Evolutionary conservation across 169 alveolate genomes (phyloP), one percentile per base, ranked within the genome.

Genomic region (Plasmodium blacklocki): DNA sequence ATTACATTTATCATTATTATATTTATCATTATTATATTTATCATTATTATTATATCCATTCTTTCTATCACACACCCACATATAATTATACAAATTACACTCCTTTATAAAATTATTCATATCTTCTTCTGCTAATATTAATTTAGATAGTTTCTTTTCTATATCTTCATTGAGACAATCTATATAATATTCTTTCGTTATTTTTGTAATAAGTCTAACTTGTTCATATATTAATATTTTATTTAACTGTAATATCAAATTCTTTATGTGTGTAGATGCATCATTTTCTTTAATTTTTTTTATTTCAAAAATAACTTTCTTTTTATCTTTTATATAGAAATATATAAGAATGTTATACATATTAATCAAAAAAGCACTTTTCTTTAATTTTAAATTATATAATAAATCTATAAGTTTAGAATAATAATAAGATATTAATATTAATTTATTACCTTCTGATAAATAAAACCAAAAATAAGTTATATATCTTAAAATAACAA

Each of bases 401-500:
- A 86, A 54, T 26, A 86, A 60, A 71, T 86, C 92, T 11, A 60
- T 75, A 18, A 86, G 32, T 59, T 72, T 86, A 64, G 56, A 86
- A 72, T 86, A 50, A 58, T 86, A 86, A 67, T 86, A 86, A 52
- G 73, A 86, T 47, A 86, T 52, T 72, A 86, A 71, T 43, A 63
- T 60, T 47, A 64, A 15, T 86, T 86, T 86, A 29, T 86, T 68
- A 45, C 62, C 62, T n/a, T 86, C 63, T 29, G 76, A 72, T 19
- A 86, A 74, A 11, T 71, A 59, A 45, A 86, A 8, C 92, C 92
- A 86, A 45, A 71, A 29, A 73, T 86, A 72, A 1, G 92, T 72
- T 59, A 86, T 72, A 52, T 86, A 86, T 23, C 92, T 59, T 29
- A 86, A 66, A 60, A 86, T 60, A 9, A 86, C 29, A 72, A 71